Conservation (phyloP, 208 protist species). For the Vickermania spadyakhi region DNA sequence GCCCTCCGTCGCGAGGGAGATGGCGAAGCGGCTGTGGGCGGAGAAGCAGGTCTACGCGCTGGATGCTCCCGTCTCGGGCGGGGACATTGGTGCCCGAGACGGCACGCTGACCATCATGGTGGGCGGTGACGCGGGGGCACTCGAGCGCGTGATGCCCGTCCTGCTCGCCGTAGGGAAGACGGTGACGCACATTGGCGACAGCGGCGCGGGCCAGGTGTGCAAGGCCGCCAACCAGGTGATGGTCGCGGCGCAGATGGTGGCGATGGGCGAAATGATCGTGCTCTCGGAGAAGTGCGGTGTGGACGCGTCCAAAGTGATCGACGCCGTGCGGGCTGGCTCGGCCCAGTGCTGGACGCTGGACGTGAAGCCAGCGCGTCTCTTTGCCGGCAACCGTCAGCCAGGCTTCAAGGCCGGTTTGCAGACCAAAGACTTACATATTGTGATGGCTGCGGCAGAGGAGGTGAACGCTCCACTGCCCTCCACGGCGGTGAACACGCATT, state of each 20-base stretch:
- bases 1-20: conserved; percentile 84
- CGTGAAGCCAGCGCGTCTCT: conserved; percentile 86
- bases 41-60: conserved; percentile 69
- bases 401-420: conserved; percentile 94
- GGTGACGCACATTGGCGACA: conserved; percentile 80
- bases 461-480: conserved; percentile 84
- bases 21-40: conserved; percentile 68
- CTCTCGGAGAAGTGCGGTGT: conserved; percentile 90
- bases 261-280: conserved; percentile 91
- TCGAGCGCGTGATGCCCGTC: conserved; percentile 62
- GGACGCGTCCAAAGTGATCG: conserved; percentile 64
- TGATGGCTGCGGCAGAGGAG: conserved; percentile 82
- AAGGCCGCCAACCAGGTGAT: conserved; percentile 96
- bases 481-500: conserved; percentile 83
- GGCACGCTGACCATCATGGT: conserved; percentile 93
- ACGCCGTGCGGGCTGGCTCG: conserved; percentile 85
- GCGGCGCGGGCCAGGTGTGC: conserved; percentile 91
- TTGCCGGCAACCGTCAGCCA: conserved; percentile 89
- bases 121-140: conserved; percentile 78
- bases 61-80: conserved; percentile 94
- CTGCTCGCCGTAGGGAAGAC: conserved; percentile 75
- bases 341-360: conserved; percentile 92
- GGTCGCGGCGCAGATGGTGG: conserved; percentile 91
- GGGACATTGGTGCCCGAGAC: conserved; percentile 90
- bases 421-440: conserved; percentile 92